Evolutionary conservation across 108 stramenopile genomes (phyloP), one percentile per base, ranked within the genome.

Genomic region (Tribonema minus): DNA sequence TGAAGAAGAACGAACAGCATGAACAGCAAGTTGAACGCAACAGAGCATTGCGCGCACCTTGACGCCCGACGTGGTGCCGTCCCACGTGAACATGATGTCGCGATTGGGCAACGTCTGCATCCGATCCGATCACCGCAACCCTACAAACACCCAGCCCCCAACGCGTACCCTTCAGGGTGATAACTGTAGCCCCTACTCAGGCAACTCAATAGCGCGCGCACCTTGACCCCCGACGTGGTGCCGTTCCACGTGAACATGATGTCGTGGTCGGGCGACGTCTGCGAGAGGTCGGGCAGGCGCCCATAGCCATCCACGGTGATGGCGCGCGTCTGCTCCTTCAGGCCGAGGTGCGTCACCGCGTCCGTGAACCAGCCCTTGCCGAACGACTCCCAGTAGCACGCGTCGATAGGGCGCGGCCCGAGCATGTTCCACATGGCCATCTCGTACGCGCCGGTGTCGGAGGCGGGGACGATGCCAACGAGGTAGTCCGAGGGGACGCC

Each of bases 361-460:
- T 99, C 98, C 0, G 83, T 89, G 72, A 90, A 58, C 77, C 77
- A 79, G 9, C 77, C 77, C 61, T 76, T 76, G 25, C 76, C 98
- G 74, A 99, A 99, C 46, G 91, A 92, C 86, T 99, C 98, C 96
- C 96, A 99, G 85, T 97, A 91, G 85, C 92, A 95, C 67, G 94
- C 82, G 83, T 99, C 98, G 58, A 99, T 89, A 76, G 97, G 94
- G 23, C 90, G 80, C 23, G 77, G 88, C 30, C 98, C 98, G 36
- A 99, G 88, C 88, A 99, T 92, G 85, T 89, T 94, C 98, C 98
- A 99, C 98, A 99, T 99, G 80, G 98, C 98, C 98, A 99, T 99
- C 90, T 99, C 98, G 83, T 93, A 98, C 28, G 98, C 98, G 28
- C 98, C 98, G 31, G 98, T 99, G 75, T 99, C 98, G 23, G 94